phyloP scores from a whole-genome alignment of 1,284 basidiomycete species.

The Heterobasidion irregulare region DNA sequence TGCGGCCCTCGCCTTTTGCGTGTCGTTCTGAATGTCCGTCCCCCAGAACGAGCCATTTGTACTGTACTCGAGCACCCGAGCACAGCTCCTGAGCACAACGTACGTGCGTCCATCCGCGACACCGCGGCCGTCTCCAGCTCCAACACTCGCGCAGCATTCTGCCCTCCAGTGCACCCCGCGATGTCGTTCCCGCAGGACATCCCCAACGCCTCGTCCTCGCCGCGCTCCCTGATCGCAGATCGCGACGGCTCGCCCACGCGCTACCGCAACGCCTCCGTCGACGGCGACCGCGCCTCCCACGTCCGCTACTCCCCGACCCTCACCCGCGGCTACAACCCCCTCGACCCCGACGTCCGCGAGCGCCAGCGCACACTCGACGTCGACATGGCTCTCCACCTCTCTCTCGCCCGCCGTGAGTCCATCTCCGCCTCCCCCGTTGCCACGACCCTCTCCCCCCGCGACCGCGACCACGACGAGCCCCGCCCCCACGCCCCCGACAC shows the following conservation, averaged over 20 bases:
- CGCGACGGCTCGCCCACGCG: slow-evolving; percentile 6
- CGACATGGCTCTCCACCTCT: slow-evolving; percentile 79
- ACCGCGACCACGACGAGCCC: slow-evolving; percentile 12
- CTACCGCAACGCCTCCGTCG: slow-evolving; percentile 26
- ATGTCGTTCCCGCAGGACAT: slow-evolving; percentile 7
- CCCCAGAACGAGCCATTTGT: too few relatives aligned
- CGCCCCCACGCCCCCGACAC: slow-evolving; percentile 8
- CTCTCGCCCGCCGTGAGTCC: slow-evolving; percentile 63
- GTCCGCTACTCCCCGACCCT: slow-evolving; percentile 59
- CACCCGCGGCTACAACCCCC: slow-evolving; percentile 49
- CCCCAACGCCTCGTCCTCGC: slow-evolving; percentile 5
- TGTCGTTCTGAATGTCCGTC: too few relatives aligned
- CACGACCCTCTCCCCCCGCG: slow-evolving; percentile 14
- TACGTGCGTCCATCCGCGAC: too few relatives aligned
- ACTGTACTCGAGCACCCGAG: too few relatives aligned
- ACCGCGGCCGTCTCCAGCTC: too few relatives aligned
- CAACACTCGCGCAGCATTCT: background rate
- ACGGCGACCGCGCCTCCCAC: slow-evolving; percentile 31
- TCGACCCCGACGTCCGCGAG: slow-evolving; percentile 65
- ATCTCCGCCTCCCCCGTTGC: slow-evolving; percentile 25
- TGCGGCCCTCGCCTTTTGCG: too few relatives aligned
- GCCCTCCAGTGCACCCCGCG: background rate
- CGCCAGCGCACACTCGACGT: slow-evolving; percentile 81
- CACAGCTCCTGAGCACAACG: too few relatives aligned
- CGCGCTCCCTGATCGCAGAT: slow-evolving; percentile 1